Conservation (phyloP, 306 rosid species). For the Heteromeles arbutifolia region DNA sequence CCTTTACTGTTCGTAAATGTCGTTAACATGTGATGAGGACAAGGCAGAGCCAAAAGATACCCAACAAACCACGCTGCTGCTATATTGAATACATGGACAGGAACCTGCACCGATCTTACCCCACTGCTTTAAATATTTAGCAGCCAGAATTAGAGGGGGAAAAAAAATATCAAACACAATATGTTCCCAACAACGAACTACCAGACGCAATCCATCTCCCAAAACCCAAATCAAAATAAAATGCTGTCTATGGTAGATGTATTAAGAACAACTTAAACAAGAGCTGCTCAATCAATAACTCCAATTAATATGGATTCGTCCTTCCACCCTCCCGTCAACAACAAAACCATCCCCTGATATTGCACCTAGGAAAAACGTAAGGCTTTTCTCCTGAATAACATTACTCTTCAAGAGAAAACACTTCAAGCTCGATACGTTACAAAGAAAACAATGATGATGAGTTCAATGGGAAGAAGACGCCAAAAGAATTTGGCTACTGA, state of each 20-base stretch:
- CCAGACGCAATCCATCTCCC: neutral
- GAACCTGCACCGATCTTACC: slow-evolving; percentile 11
- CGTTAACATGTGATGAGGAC: neutral
- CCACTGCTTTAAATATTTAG: neutral
- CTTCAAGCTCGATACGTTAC: neutral
- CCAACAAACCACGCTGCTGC: neutral
- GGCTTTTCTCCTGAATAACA: neutral
- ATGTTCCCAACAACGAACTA: neutral
- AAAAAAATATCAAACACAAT: neutral
- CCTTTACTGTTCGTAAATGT: neutral
- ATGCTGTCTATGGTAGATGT: neutral
- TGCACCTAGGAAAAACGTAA: neutral
- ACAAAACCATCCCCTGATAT: neutral
- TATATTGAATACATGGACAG: slow-evolving; percentile 14
- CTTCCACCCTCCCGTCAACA: neutral
- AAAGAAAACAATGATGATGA: neutral
- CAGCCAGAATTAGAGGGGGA: neutral
- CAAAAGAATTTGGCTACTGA: no score
- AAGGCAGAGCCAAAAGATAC: slow-evolving; percentile 1
- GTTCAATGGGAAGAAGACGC: no score
- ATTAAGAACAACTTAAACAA: neutral
- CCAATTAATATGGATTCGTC: no score
- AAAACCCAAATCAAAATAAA: neutral
- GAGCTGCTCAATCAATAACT: neutral
- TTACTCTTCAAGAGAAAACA: neutral